phyloP scores from a whole-genome alignment of 2,329 filamentous ascomycete species.

The Fusarium sp. region DNA sequence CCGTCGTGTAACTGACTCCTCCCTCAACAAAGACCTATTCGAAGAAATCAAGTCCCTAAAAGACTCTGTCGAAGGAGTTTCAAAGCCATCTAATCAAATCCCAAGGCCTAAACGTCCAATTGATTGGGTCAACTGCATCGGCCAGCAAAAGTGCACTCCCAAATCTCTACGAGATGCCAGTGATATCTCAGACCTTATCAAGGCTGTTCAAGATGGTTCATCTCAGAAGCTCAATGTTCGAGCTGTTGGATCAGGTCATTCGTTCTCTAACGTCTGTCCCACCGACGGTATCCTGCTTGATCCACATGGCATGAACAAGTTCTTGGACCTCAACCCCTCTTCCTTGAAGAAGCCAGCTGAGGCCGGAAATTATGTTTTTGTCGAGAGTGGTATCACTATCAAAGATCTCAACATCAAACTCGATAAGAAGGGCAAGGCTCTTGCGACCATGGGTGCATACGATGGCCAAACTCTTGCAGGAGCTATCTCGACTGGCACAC shows the following conservation, averaged over 20 bases:
- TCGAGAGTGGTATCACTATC: not conserved
- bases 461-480: constrained; percentile 3
- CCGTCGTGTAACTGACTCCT: not conserved
- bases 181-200: not conserved
- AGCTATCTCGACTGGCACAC: not conserved
- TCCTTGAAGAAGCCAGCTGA: not conserved
- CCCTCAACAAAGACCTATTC: not conserved
- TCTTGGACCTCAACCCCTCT: not conserved
- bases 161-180: not conserved
- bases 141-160: not conserved
- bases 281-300: constrained; percentile 4
- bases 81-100: not conserved
- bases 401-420: constrained; percentile 1
- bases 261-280: constrained; percentile 1
- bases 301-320: constrained; percentile 5
- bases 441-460: not conserved
- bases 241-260: not conserved
- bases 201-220: not conserved
- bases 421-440: not conserved
- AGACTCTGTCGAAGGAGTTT: not conserved
- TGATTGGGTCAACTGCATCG: not conserved
- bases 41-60: not conserved
- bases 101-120: not conserved
- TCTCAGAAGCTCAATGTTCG: not conserved
- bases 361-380: not conserved